A percentile compares a stretch with the other conserved stretches of the same genome.
Conservation (phyloP, 495 filamentous ascomycete species). For the Annulohypoxylon maeteangense region DNA sequence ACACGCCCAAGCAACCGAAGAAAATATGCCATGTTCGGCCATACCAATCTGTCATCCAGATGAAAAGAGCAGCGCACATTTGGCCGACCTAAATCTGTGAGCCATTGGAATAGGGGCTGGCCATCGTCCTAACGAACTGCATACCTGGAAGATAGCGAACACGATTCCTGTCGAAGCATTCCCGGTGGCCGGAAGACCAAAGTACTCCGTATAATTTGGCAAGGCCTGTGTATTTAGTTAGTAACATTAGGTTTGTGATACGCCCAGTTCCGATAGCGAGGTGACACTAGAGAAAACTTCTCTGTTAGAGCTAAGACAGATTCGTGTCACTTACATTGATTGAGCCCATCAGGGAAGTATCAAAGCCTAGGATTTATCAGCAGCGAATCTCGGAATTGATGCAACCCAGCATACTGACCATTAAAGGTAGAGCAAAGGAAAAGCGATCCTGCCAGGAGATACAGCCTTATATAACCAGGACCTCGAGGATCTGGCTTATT, state of each 20-base stretch:
- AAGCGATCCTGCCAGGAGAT: constrained; percentile 41
- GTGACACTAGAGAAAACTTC: background rate
- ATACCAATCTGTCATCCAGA: constrained; percentile 53
- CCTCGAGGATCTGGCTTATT: constrained; percentile 44
- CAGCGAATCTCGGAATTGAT: background rate
- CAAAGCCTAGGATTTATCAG: constrained; percentile 41
- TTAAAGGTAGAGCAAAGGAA: constrained; percentile 49
- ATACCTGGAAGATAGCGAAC: constrained; percentile 51
- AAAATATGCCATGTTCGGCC: constrained; percentile 58
- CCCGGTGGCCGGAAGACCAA: constrained; percentile 37
- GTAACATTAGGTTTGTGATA: background rate
- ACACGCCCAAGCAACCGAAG: constrained; percentile 72
- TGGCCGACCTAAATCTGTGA: constrained; percentile 41
- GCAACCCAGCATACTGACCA: constrained; percentile 23
- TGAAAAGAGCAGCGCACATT: constrained; percentile 46
- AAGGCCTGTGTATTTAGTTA: constrained; percentile 38
- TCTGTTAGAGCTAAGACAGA: too few relatives aligned
- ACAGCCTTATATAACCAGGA: constrained; percentile 44
- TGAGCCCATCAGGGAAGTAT: constrained; percentile 49
- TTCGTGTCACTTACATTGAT: constrained; percentile 42
- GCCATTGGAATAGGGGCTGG: background rate
- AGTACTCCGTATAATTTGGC: constrained; percentile 47
- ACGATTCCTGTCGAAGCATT: constrained; percentile 48
- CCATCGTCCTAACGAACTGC: background rate
- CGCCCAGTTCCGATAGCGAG: background rate